These are phyloP conservation scores for Saccharomycopsis fibuligera DNA, from an alignment of 805 yeast genomes.

Conservation along the genomic window DNA sequence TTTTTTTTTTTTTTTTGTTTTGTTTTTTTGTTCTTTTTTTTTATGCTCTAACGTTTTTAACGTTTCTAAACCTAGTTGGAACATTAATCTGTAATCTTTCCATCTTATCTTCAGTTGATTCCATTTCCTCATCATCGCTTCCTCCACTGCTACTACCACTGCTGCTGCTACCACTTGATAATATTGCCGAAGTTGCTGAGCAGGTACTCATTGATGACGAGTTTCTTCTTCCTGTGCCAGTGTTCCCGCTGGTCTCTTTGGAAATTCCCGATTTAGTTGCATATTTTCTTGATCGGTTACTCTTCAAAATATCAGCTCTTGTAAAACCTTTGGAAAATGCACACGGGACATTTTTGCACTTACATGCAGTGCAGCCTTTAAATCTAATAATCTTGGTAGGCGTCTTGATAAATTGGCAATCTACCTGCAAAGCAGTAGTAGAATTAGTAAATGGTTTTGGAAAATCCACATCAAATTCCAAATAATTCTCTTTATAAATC, in stretches of 20 bases:
- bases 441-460: neutral
- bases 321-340: slow-evolving; percentile 60
- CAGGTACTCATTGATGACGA: neutral
- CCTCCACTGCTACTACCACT: neutral
- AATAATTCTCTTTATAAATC: slow-evolving; percentile 7
- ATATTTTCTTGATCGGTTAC: slow-evolving; percentile 30
- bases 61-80: too few species aligned
- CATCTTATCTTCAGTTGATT: too few species aligned
- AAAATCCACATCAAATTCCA: neutral
- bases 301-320: slow-evolving; percentile 47
- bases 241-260: neutral
- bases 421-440: neutral
- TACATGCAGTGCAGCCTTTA: slow-evolving; percentile 51
- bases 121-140: too few species aligned
- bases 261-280: too few species aligned
- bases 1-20: too few species aligned
- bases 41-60: too few species aligned
- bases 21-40: too few species aligned
- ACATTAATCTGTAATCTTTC: too few species aligned
- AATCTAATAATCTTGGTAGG: slow-evolving; percentile 38
- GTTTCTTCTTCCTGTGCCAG: neutral
- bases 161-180: neutral
- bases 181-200: neutral
- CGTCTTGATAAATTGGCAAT: slow-evolving; percentile 24
- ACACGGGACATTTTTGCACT: slow-evolving; percentile 40